Evolutionary conservation across 306 rosid species (phyloP).

Genomic region (Bauhinia variegata): DNA sequence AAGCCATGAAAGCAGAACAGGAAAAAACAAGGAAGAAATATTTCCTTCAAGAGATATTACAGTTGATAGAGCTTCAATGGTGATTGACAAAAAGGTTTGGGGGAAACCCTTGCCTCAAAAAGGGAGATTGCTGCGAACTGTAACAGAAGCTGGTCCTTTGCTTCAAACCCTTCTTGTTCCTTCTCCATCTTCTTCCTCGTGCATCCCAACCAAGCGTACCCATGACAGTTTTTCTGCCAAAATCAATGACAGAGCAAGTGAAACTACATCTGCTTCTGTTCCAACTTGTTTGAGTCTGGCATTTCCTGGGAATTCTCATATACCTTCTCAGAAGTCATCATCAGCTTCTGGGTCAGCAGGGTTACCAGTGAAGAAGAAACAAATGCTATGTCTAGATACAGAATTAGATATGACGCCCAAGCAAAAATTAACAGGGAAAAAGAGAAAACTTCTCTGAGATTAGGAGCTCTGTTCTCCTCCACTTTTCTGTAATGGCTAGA

Average conservation of each 20-base stretch:
- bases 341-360: background rate
- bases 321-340: slow-evolving; percentile 18
- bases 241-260: slow-evolving; percentile 16
- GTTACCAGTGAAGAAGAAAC: slow-evolving; percentile 32
- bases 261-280: slow-evolving; percentile 25
- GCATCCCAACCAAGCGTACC: background rate
- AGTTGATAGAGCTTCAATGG: slow-evolving; percentile 26
- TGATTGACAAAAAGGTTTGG: slow-evolving; percentile 32
- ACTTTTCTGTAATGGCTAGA: background rate
- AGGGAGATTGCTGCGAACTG: slow-evolving; percentile 53
- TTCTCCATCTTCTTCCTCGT: slow-evolving; percentile 38
- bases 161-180: slow-evolving; percentile 56
- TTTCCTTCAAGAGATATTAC: slow-evolving; percentile 10
- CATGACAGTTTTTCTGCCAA: background rate
- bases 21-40: background rate
- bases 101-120: slow-evolving; percentile 53
- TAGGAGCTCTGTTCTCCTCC: background rate
- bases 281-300: slow-evolving; percentile 45
- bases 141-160: slow-evolving; percentile 51
- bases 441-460: slow-evolving; percentile 38
- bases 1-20: background rate
- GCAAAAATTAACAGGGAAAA: slow-evolving; percentile 28
- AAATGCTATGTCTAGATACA: slow-evolving; percentile 8
- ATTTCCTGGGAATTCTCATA: slow-evolving; percentile 39
- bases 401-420: slow-evolving; percentile 26